Conservation (phyloP, 192 early-diverging fungal species). For the Linnemannia hyalina region DNA sequence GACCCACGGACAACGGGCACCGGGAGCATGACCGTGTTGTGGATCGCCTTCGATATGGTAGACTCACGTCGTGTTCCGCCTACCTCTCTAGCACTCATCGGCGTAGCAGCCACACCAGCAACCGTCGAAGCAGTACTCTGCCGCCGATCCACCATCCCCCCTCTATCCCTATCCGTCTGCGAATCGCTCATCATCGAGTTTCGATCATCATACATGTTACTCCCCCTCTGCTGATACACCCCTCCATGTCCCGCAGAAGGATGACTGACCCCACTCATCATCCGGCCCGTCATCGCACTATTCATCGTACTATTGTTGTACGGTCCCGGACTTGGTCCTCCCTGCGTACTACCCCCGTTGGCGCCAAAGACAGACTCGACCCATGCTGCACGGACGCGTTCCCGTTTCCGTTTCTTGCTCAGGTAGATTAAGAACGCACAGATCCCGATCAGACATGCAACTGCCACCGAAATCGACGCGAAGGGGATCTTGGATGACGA, state of each 20-base stretch:
- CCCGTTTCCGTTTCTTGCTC: slow-evolving; percentile 21
- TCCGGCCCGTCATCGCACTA: background rate
- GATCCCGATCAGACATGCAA: slow-evolving; percentile 16
- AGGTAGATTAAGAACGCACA: slow-evolving; percentile 20
- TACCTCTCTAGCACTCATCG: background rate
- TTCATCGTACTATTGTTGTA: background rate
- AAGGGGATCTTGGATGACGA: slow-evolving; percentile 25
- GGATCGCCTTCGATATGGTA: slow-evolving; percentile 8
- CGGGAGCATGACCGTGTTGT: slow-evolving; percentile 3
- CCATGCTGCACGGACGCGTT: slow-evolving; percentile 26
- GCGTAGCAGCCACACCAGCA: background rate
- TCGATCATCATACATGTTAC: background rate
- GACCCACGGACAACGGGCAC: background rate
- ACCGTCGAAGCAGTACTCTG: slow-evolving; percentile 5
- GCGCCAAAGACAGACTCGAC: slow-evolving; percentile 42
- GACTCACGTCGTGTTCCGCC: slow-evolving; percentile 6
- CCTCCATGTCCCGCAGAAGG: background rate
- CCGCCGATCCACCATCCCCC: slow-evolving; percentile 4
- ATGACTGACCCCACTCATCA: background rate
- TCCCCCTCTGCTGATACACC: background rate
- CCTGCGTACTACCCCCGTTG: background rate
- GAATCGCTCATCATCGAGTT: background rate
- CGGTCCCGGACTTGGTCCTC: background rate
- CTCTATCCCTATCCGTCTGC: background rate
- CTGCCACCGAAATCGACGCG: slow-evolving; percentile 26